Evolutionary conservation across 2,329 filamentous ascomycete genomes (phyloP), one percentile per base, ranked within the genome.

Genomic region (Alternaria novae-zelandiae): DNA sequence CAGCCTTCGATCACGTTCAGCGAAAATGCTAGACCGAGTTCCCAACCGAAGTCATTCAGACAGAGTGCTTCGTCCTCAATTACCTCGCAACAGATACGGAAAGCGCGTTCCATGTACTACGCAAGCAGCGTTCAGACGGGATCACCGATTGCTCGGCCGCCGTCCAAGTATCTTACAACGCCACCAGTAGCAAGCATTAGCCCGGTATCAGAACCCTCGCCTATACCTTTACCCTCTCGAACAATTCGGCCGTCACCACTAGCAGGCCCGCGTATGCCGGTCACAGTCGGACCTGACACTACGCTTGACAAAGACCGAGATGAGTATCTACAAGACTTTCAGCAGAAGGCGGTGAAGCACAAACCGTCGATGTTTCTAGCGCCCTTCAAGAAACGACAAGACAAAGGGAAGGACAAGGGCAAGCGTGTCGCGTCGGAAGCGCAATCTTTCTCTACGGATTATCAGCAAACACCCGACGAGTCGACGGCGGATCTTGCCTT

Each of bases 341-440:
- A 82, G 45, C 76, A 81, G 46, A 77, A 77, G 23, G 77, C 79
- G 36, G 61, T 83, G 15, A 79, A 80, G 53, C 78, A 82, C 51
- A 79, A 80, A 20, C 81, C 80, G 15, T 84, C 83, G 1, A 73
- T 83, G 57, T 80, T 83, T 44, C 65, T 83, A 7, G 79, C 77
- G 6, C 78, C 82, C 1, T 83, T 84, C 71, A 82, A 80, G 65
- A 84, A 82, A 61, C 76, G 81, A 20, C 78, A 77, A 20, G 74
- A 77, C n/a, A 78, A 74, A 44, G 58, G 64, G 0, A 70, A 71
- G 41, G 68, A 70, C 4, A 69, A 70, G 10, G 64, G 65, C 17
- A 69, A 69, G 36, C 68, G 59, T 44, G 25, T 30, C 20, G 47
- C 43, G 66, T 43, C 74, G 60, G 59, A 72, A 59, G 7, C 65